Conservation (phyloP, 108 stramenopile genomes). For the Cyclotella sp. region DNA sequence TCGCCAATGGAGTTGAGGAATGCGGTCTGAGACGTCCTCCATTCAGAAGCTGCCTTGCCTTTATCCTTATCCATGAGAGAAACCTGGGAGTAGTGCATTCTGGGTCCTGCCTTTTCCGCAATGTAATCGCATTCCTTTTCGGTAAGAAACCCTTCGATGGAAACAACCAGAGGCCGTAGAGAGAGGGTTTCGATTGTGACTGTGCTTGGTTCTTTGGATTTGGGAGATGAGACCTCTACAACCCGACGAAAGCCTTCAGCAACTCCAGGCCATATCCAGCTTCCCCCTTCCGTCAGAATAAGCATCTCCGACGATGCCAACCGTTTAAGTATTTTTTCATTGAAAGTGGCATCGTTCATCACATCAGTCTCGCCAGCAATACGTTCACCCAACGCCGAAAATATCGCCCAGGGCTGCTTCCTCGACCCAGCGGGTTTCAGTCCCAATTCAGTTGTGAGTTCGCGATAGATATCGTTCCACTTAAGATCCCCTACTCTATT, state of each 20-base stretch:
- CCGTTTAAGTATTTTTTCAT: constrained; percentile 26
- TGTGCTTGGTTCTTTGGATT: constrained; percentile 23
- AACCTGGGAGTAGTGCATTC: constrained; percentile 77
- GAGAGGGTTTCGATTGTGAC: constrained; percentile 62
- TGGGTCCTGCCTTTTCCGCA: constrained; percentile 60
- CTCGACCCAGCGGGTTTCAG: constrained; percentile 26
- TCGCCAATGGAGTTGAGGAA: constrained; percentile 61
- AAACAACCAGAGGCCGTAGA: constrained; percentile 66
- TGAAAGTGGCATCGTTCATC: constrained; percentile 3
- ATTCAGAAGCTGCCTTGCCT: constrained; percentile 86
- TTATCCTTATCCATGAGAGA: constrained; percentile 84
- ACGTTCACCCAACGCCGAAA: constrained; percentile 55
- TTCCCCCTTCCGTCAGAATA: constrained; percentile 65
- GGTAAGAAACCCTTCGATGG: constrained; percentile 73
- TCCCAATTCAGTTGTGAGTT: constrained; percentile 38
- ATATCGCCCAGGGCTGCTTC: constrained; percentile 70
- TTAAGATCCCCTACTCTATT: constrained; percentile 10
- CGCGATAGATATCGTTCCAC: constrained; percentile 25
- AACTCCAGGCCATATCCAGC: constrained; percentile 80
- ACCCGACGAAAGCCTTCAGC: constrained; percentile 60
- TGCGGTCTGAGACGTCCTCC: constrained; percentile 84
- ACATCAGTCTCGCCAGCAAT: constrained; percentile 44
- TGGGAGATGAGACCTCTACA: constrained; percentile 33
- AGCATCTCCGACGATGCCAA: constrained; percentile 56
- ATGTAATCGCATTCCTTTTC: constrained; percentile 84